Evolutionary conservation across 306 rosid genomes (phyloP).

Genomic region (Pyrus bretschneideri): DNA sequence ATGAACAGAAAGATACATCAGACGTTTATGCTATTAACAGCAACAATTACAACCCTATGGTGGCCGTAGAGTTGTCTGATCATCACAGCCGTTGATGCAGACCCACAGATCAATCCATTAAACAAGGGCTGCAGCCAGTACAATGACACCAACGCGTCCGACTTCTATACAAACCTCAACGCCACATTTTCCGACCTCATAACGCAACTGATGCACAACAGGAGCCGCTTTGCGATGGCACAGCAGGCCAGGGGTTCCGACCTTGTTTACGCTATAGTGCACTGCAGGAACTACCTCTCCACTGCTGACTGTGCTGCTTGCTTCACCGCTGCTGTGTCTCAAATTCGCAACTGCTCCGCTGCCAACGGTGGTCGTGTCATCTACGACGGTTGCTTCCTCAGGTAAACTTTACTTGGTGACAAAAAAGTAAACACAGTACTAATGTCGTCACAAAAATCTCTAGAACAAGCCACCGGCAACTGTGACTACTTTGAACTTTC

Average conservation of each 20-base stretch:
- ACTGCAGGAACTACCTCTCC: constrained; percentile 60
- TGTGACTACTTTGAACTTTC: too few species aligned
- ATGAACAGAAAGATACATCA: neutral
- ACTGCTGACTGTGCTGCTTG: constrained; percentile 41
- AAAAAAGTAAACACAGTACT: too few species aligned
- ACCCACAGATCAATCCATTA: constrained; percentile 35
- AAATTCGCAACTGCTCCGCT: constrained; percentile 53
- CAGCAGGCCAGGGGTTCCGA: constrained; percentile 24
- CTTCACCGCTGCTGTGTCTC: constrained; percentile 28
- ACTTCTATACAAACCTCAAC: constrained; percentile 44
- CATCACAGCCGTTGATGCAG: constrained; percentile 14
- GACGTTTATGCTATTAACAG: neutral
- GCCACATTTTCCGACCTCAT: constrained; percentile 31
- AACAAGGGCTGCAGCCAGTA: constrained; percentile 61
- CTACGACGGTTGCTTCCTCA: constrained; percentile 70
- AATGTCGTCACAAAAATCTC: too few species aligned
- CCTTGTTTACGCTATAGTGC: constrained; percentile 36
- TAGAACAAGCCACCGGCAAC: too few species aligned
- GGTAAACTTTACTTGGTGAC: constrained; percentile 20
- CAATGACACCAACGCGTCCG: constrained; percentile 40
- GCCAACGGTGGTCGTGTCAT: constrained; percentile 64
- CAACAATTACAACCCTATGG: neutral
- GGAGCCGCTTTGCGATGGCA: constrained; percentile 39
- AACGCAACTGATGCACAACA: constrained; percentile 16
- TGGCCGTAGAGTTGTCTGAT: constrained; percentile 10